Evolutionary conservation across 176 grass and related monocot genomes (phyloP).

Genomic region (Ananas comosus): DNA sequence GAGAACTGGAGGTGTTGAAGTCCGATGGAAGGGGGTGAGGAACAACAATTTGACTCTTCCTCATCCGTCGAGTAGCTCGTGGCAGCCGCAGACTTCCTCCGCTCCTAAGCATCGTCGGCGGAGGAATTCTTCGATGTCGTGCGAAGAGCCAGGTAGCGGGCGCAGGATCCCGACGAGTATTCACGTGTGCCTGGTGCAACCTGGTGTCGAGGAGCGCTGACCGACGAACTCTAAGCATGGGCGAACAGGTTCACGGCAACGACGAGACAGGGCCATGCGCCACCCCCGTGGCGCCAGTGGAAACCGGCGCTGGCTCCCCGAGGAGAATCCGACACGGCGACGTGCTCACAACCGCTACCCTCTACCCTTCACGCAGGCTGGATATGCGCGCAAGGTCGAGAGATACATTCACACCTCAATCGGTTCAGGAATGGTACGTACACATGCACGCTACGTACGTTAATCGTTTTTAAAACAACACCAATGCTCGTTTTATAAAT

Average conservation of each 20-base stretch:
- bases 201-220: constrained; percentile 42
- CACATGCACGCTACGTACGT: background rate
- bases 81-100: constrained; percentile 41
- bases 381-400: constrained; percentile 25
- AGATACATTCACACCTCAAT: constrained; percentile 38
- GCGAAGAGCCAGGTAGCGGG: constrained; percentile 12
- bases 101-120: constrained; percentile 11
- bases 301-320: constrained; percentile 10
- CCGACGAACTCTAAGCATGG: constrained; percentile 29
- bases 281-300: constrained; percentile 33
- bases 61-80: constrained; percentile 25
- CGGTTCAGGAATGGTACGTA: constrained; percentile 26
- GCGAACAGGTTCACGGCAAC: constrained; percentile 24
- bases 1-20: constrained; percentile 21
- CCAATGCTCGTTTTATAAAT: background rate
- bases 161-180: constrained; percentile 36
- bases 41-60: constrained; percentile 22
- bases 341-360: constrained; percentile 9
- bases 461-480: too few species aligned
- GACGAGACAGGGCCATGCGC: constrained; percentile 12
- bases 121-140: constrained; percentile 27
- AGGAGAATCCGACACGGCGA: constrained; percentile 24
- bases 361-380: constrained; percentile 7
- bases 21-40: constrained; percentile 31
- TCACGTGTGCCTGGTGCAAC: constrained; percentile 42